Evolutionary conservation across 805 yeast genomes (phyloP), one percentile per base, ranked within the genome.

Genomic region (Teunomyces atbi): DNA sequence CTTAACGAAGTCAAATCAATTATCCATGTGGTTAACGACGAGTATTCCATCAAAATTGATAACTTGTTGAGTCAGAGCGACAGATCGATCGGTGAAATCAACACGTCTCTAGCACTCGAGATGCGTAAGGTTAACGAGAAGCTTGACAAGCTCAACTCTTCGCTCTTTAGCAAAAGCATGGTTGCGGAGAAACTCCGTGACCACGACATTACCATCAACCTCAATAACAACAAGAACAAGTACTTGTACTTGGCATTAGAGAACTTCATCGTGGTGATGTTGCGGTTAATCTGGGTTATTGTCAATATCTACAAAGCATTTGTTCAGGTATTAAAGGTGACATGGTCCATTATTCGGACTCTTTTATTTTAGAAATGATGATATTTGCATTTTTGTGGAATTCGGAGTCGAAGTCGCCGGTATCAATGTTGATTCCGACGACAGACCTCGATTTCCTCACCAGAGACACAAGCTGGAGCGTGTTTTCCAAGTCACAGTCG

Each of bases 81-180:
- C 63, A 68, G 91, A 51, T 76, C 85, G 8, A 78, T 83, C 47
- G 85, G 89, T 49, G 91, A 84, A 56, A 80, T 86, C 45, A 86
- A 82, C 59, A 85, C 92, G 0, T 82, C 89, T 1, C 61, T 84
- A 36, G 76, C 89, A 8, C 64, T 86, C 49, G 84, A 83, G 52
- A 66, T 85, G 23, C 68, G 86, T 16, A 76, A 75, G 47, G 61
- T 81, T 4, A 69, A 68, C 45, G 86, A 82, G 59, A 65, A 68
- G 41, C 55, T 74, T 43, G 78, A 79, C 46, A 66, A 73, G 50
- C 54, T 75, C 45, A 64, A 70, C 57, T 48, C 62, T 4, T 61
- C 71, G 19, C 50, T 71, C 19, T 64, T 66, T 45, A 62, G 66
- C 19, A 59, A 54, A 27, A 46, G 52, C 6, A 51, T 59, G n/a